Evolutionary conservation across 306 rosid species (phyloP), one percentile per base, ranked within the genome.

Genomic region (Casuarina cunninghamiana): DNA sequence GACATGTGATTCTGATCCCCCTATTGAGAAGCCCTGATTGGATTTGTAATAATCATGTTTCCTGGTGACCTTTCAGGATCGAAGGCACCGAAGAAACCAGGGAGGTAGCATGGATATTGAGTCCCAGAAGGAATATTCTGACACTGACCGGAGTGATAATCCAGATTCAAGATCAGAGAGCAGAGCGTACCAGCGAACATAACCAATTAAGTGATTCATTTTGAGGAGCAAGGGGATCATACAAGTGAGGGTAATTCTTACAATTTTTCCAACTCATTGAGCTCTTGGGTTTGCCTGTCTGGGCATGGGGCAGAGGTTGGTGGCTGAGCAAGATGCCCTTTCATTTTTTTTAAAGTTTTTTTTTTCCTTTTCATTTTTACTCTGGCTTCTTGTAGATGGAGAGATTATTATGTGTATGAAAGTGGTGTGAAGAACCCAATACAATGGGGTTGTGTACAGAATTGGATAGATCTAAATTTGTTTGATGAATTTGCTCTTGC

Each of bases 131-230:
- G 96, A 88, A 68, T 78, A 53, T 72, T 91, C 98, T 17, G 98
- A 93, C 53, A 91, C 97, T 9, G 98, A 93, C 61, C 80, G 74
- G 82, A 92, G 97, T 75, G 97, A 92, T 70, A 77, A 86, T 70
- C 91, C 84, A 2, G 84, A 69, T 76, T 89, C 90, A 66, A 88
- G 89, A 83, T 89, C 90, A 70, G 88, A 82, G 21, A 87, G 88
- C 83, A 82, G 83, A 83, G 87, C 75, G 62, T 84, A 87, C 83
- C 88, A 79, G 61, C 84, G 79, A 50, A 67, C 78, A 37, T 78
- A 82, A 80, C 32, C 17, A 69, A 57, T 68, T 72, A 61, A 13
- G 6, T 17, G 79, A 74, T 76, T 87, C 77, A 53, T 77, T 72
- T 38, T 16, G 17, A 80, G 84, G 79, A 80, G 84, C 78, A 67